Conservation (phyloP, 23 red algal species). For the Cyanidiococcus yangmingshanensis region DNA sequence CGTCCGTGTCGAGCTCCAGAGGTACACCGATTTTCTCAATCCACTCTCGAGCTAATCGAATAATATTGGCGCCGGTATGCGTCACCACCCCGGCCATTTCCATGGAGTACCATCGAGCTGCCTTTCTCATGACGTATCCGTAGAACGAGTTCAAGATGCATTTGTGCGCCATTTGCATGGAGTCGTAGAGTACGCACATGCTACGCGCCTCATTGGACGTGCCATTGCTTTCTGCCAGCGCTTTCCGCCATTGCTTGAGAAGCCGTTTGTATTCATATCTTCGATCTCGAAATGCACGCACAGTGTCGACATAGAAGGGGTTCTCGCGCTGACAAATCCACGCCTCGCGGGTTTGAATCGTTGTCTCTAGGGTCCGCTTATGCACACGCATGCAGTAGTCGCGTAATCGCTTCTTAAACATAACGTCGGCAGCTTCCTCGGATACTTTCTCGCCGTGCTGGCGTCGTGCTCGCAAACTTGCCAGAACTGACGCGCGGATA, state of each 20-base stretch:
- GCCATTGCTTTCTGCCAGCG: conserved; percentile 24
- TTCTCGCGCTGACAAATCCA: conserved; percentile 94
- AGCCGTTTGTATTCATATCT: conserved; percentile 93
- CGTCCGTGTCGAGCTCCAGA: conserved; percentile 95
- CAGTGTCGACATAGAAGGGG: conserved; percentile 97
- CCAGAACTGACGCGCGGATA: conserved; percentile 42
- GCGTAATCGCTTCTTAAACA: conserved; percentile 52
- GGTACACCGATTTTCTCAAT: conserved; percentile 84
- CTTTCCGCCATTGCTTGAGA: conserved; percentile 71
- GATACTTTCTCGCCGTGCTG: background rate
- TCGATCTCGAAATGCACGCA: conserved; percentile 90
- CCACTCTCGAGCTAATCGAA: conserved; percentile 75
- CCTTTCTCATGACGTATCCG: conserved; percentile 93
- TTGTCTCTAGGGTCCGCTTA: conserved; percentile 37
- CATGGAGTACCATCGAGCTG: conserved; percentile 98
- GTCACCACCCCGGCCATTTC: conserved; percentile 99
- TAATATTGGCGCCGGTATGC: conserved; percentile 85
- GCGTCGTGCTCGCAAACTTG: background rate
- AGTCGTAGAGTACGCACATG: conserved; percentile 81
- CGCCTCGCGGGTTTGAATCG: conserved; percentile 39
- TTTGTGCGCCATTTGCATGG: conserved; percentile 93
- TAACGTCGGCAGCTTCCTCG: background rate
- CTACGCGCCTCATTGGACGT: conserved; percentile 41
- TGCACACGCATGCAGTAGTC: conserved; percentile 77
- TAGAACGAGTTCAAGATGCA: conserved; percentile 99